Evolutionary conservation across 306 rosid genomes (phyloP).

Genomic region (Abrus precatorius): DNA sequence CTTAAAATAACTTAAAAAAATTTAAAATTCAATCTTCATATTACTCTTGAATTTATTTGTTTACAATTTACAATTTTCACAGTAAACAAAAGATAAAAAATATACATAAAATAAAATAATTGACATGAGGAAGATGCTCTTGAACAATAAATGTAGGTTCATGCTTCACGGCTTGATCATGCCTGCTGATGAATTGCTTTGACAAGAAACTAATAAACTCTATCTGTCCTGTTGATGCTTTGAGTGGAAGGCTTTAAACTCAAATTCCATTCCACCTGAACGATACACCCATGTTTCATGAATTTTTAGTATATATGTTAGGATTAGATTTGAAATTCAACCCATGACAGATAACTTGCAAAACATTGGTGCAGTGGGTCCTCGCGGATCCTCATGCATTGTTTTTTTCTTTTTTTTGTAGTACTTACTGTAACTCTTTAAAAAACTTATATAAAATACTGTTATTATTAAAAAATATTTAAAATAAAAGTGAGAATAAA

Average conservation of each 20-base stretch:
- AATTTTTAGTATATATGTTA: not conserved
- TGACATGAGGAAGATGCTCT: not conserved
- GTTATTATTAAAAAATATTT: too few relatives aligned
- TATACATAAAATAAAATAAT: too few relatives aligned
- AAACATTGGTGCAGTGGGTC: slow-evolving; percentile 1
- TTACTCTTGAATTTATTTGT: too few relatives aligned
- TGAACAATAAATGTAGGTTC: not conserved
- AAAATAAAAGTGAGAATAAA: too few relatives aligned
- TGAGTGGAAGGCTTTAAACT: not conserved
- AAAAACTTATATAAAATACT: too few relatives aligned
- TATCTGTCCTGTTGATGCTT: not conserved
- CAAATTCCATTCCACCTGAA: slow-evolving; percentile 1
- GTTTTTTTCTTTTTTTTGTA: too few relatives aligned
- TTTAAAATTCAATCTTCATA: too few relatives aligned
- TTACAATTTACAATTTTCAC: too few relatives aligned
- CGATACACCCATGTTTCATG: not conserved
- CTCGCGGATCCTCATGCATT: too few relatives aligned
- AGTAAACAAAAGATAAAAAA: too few relatives aligned
- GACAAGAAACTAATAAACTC: slow-evolving; percentile 7
- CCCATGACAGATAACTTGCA: not conserved
- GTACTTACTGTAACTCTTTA: too few relatives aligned
- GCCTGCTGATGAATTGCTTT: not conserved
- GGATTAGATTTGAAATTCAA: slow-evolving; percentile 11
- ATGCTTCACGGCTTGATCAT: not conserved
- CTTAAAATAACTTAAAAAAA: too few relatives aligned